phyloP scores from a whole-genome alignment of 768 basidiomycete genomes.

The Calocybe indica region DNA sequence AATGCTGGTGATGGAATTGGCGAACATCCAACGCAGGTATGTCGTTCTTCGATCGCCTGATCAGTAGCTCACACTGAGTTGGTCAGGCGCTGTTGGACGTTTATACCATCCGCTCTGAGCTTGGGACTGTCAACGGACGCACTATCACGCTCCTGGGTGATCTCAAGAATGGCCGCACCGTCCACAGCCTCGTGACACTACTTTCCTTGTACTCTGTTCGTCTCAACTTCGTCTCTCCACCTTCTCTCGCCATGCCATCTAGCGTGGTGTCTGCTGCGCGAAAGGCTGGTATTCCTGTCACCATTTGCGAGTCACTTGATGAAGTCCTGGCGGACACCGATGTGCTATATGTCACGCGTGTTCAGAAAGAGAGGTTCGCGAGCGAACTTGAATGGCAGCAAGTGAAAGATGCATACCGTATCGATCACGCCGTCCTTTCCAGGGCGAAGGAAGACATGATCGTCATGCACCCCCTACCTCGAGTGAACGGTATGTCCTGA shows the following conservation, averaged over 20 bases:
- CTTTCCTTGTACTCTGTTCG: constrained; percentile 89
- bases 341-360: constrained; percentile 92
- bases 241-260: constrained; percentile 83
- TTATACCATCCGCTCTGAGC: constrained; percentile 94
- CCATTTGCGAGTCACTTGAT: constrained; percentile 82
- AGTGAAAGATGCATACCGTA: constrained; percentile 87
- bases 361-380: constrained; percentile 92
- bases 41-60: constrained; percentile 12
- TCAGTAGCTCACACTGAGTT: constrained; percentile 6
- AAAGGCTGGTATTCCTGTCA: constrained; percentile 74
- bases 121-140: constrained; percentile 95
- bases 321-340: constrained; percentile 91
- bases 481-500: constrained; percentile 72
- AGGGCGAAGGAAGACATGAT: constrained; percentile 96
- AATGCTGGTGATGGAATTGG: constrained; percentile 97
- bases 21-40: constrained; percentile 92
- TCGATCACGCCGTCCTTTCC: constrained; percentile 91
- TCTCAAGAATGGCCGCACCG: constrained; percentile 96
- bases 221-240: constrained; percentile 93
- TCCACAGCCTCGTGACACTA: constrained; percentile 91
- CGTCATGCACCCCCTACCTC: constrained; percentile 98
- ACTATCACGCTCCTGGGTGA: constrained; percentile 92
- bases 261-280: constrained; percentile 78
- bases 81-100: constrained; percentile 77
- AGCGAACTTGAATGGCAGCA: constrained; percentile 79